A percentile compares a stretch with the other conserved stretches of the same genome.
Evolutionary conservation across 2,329 filamentous ascomycete species (phyloP).

Genomic region (Phaeosphaeria sp.): DNA sequence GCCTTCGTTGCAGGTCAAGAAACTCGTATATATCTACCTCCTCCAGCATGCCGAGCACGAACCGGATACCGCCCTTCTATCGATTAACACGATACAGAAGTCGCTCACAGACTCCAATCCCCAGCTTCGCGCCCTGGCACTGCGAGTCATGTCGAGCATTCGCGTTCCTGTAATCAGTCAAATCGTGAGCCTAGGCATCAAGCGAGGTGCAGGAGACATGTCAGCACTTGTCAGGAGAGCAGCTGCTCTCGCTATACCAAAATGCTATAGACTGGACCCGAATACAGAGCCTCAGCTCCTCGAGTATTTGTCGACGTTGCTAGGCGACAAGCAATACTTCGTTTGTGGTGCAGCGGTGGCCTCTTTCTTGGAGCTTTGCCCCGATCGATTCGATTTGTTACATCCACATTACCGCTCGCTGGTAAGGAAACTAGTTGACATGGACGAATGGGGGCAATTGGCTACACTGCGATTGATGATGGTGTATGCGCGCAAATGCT

Average conservation of each 20-base stretch:
- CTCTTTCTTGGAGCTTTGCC: constrained; percentile 88
- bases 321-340: constrained; percentile 93
- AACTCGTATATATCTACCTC: constrained; percentile 97
- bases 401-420: constrained; percentile 87
- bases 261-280: constrained; percentile 91
- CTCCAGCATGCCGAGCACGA: constrained; percentile 96
- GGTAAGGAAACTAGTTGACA: constrained; percentile 91
- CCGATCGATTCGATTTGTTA: constrained; percentile 84
- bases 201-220: constrained; percentile 92
- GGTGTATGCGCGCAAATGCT: constrained; percentile 84
- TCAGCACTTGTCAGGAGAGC: constrained; percentile 91
- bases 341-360: constrained; percentile 93
- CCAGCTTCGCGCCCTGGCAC: constrained; percentile 85
- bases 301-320: constrained; percentile 77
- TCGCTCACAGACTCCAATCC: constrained; percentile 92
- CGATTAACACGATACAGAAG: constrained; percentile 99
- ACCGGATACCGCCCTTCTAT: constrained; percentile 91
- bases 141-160: constrained; percentile 97
- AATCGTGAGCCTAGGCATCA: constrained; percentile 94
- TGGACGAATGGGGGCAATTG: constrained; percentile 98
- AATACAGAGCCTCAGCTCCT: constrained; percentile 82
- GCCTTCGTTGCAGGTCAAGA: constrained; percentile 92
- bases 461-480: constrained; percentile 83
- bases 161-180: constrained; percentile 97
- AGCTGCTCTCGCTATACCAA: constrained; percentile 91